phyloP scores from a whole-genome alignment of 2,329 filamentous ascomycete genomes.

The Cordyceps cateniannulata region DNA sequence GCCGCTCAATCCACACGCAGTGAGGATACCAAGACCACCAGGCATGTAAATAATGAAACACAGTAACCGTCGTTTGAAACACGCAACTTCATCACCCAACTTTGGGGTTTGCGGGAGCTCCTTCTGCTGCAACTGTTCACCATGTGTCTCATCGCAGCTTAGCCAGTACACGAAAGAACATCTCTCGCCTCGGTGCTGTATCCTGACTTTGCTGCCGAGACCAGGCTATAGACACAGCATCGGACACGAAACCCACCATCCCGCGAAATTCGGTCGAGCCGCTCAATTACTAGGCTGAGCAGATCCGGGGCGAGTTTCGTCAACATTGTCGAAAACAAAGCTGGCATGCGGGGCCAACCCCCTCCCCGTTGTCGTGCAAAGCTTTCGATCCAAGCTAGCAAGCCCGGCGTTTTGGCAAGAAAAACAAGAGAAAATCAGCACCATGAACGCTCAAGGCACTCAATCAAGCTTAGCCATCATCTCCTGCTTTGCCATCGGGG shows the following conservation, averaged over 20 bases:
- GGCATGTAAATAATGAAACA: constrained; percentile 10
- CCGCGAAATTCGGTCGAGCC: not conserved
- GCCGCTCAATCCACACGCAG: not conserved
- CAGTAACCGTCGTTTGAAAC: constrained; percentile 11
- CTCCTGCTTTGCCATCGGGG: constrained; percentile 83
- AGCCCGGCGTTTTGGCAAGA: not conserved
- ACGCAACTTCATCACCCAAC: constrained; percentile 6
- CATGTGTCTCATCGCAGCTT: not conserved
- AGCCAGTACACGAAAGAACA: not conserved
- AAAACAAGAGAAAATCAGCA: constrained; percentile 6
- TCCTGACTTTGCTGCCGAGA: not conserved
- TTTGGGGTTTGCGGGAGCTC: not conserved
- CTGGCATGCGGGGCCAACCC: not conserved
- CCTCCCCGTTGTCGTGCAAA: not conserved
- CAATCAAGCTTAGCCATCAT: constrained; percentile 98
- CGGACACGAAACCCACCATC: not conserved
- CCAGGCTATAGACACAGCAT: not conserved
- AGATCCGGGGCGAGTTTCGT: not conserved
- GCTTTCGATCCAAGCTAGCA: not conserved
- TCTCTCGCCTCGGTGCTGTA: not conserved
- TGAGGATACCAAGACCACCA: constrained; percentile 3
- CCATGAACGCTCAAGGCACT: constrained; percentile 28
- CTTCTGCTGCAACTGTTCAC: not conserved
- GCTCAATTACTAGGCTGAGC: not conserved
- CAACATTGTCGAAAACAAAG: not conserved